phyloP scores from a whole-genome alignment of 1,284 basidiomycete genomes.

The Cryptococcus amylolentus region DNA sequence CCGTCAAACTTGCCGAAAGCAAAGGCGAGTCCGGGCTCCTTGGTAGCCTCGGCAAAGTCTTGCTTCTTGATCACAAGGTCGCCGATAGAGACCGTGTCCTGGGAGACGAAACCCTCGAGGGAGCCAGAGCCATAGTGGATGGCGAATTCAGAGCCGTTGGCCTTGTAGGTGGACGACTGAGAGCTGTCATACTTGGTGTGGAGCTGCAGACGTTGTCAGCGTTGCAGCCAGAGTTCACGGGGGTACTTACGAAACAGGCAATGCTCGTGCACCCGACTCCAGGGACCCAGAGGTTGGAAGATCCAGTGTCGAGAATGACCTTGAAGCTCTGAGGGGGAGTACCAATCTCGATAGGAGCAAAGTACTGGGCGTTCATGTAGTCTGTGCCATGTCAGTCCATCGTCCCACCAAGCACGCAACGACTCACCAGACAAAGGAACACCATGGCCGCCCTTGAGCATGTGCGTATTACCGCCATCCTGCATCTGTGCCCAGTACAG shows the following conservation, averaged over 20 bases:
- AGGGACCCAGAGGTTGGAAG: slow-evolving; percentile 62
- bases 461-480: slow-evolving; percentile 50
- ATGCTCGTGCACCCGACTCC: slow-evolving; percentile 86
- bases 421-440: slow-evolving; percentile 84
- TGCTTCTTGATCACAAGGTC: slow-evolving; percentile 73
- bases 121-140: slow-evolving; percentile 97
- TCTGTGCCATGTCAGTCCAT: slow-evolving; percentile 54
- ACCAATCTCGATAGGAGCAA: slow-evolving; percentile 76
- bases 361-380: slow-evolving; percentile 99
- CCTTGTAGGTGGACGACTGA: slow-evolving; percentile 82
- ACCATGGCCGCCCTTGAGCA: slow-evolving; percentile 71
- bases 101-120: slow-evolving; percentile 93
- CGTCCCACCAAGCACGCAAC: not conserved
- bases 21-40: slow-evolving; percentile 95
- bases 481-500: slow-evolving; percentile 72
- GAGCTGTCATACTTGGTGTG: slow-evolving; percentile 87
- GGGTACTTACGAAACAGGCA: slow-evolving; percentile 73
- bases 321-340: slow-evolving; percentile 55
- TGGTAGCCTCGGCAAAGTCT: slow-evolving; percentile 94
- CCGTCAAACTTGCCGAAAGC: slow-evolving; percentile 95
- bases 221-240: not conserved
- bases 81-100: slow-evolving; percentile 77
- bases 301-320: slow-evolving; percentile 60
- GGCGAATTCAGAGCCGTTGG: slow-evolving; percentile 84
- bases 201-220: slow-evolving; percentile 46